A percentile compares a stretch with the other conserved stretches of the same genome.
Conservation (phyloP, 2,329 filamentous ascomycete genomes). For the Podosphaera xanthii region DNA sequence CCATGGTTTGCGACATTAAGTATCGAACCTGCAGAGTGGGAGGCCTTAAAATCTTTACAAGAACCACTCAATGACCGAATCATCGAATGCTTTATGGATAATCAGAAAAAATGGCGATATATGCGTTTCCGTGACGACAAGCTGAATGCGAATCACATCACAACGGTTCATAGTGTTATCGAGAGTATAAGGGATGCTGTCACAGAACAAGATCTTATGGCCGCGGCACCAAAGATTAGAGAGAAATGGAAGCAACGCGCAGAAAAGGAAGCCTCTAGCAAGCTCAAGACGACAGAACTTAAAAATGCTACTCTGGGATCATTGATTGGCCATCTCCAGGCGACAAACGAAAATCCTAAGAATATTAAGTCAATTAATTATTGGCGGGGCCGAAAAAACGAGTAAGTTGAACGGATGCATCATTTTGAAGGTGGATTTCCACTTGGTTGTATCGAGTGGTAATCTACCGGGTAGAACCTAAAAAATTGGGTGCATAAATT, state of each 20-base stretch:
- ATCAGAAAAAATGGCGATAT: slow-evolving; percentile 56
- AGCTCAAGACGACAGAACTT: slow-evolving; percentile 7
- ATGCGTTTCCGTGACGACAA: slow-evolving; percentile 89
- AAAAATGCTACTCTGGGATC: slow-evolving; percentile 4
- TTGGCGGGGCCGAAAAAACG: slow-evolving; percentile 17
- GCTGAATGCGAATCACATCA: slow-evolving; percentile 68
- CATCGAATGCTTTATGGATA: slow-evolving; percentile 73
- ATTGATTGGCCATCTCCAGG: slow-evolving; percentile 58
- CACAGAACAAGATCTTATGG: slow-evolving; percentile 57
- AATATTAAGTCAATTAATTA: slow-evolving; percentile 29
- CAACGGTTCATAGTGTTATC: slow-evolving; percentile 64
- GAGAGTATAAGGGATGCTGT: slow-evolving; percentile 77
- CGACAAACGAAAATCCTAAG: slow-evolving; percentile 87
- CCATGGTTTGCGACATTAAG: slow-evolving; percentile 39
- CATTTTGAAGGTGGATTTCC: too few species aligned
- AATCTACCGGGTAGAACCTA: too few species aligned
- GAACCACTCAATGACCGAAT: slow-evolving; percentile 69
- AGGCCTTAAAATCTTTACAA: slow-evolving; percentile 46
- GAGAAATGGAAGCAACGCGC: slow-evolving; percentile 45
- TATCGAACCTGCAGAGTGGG: slow-evolving; percentile 62
- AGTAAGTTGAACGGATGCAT: too few species aligned
- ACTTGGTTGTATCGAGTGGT: too few species aligned
- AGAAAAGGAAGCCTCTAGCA: slow-evolving; percentile 7
- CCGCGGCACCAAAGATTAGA: slow-evolving; percentile 45
- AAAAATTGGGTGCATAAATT: too few species aligned